Evolutionary conservation across 192 early-diverging fungal species (phyloP).

Genomic region (Backusella morwellensis): DNA sequence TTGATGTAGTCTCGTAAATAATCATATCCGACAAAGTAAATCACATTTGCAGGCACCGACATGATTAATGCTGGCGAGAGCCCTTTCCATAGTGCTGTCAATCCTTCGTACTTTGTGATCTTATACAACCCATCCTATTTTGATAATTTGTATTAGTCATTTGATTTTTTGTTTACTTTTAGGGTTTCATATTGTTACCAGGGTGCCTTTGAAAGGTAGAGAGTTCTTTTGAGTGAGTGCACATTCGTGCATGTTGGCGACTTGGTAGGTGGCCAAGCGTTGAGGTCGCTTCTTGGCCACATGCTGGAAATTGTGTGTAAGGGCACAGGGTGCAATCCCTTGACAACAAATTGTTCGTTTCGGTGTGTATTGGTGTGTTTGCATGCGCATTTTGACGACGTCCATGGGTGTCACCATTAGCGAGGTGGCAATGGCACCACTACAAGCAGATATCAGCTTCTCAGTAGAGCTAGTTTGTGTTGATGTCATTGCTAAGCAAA

Average conservation of each 20-base stretch:
- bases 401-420: constrained; percentile 83
- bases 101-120: constrained; percentile 80
- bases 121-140: constrained; percentile 71
- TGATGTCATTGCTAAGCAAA: neutral
- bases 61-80: constrained; percentile 86
- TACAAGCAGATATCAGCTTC: constrained; percentile 79
- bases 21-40: constrained; percentile 97
- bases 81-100: constrained; percentile 79
- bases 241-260: constrained; percentile 24
- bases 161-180: neutral
- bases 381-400: constrained; percentile 83
- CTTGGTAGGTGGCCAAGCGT: neutral
- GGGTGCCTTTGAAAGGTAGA: constrained; percentile 34
- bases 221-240: neutral
- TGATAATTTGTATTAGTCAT: neutral
- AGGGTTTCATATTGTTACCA: constrained; percentile 24
- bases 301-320: constrained; percentile 3
- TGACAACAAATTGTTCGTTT: neutral
- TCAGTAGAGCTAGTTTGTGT: constrained; percentile 46
- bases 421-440: constrained; percentile 81
- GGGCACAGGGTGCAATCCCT: neutral
- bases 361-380: constrained; percentile 47
- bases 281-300: neutral
- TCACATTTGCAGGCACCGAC: constrained; percentile 87
- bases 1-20: constrained; percentile 60